Evolutionary conservation across 495 filamentous ascomycete species (phyloP), one percentile per base, ranked within the genome.

Genomic region (Aspergillus bridgeri): DNA sequence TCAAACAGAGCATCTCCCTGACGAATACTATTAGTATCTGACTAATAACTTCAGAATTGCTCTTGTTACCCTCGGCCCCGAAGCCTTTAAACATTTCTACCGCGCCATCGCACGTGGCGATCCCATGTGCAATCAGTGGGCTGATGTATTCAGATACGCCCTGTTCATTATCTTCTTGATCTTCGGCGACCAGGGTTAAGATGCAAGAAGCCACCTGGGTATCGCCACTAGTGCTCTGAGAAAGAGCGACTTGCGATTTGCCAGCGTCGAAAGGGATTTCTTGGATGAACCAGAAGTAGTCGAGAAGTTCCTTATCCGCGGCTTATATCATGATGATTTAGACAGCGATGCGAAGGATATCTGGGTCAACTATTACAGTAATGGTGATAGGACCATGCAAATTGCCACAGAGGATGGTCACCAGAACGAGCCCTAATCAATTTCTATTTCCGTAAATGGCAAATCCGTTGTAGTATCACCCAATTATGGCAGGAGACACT

Each of bases 271-370:
- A 18, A 47, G 21, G 17, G n/a, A 5, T 2, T 47, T 18, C 45
- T 47, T 13, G 6, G 45, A 47, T 23, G 44, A 46, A n/a, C 45
- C n/a, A 20, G 45, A 47, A 20, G 2, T 47, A 15, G 45, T 21
- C n/a, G 45, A 47, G 45, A 47, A 18, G 15, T 47, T 47, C 45
- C 45, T 47, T 47, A 47, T 47, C 45, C 45, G 45, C n/a, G 45
- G 45, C 45, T 21, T 47, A 18, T 23, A 47, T 47, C 45, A 47
- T 20, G 45, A 2, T 46, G 44, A 46, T 4, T 6, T 46, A 2
- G 44, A n/a, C 44, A 19, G 6, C 44, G 44, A 46, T 7, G 18
- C 44, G 21, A 46, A 8, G 8, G 19, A 46, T 22, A 46, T 46
- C 13, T 46, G 44, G 44, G 44, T 46, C 44, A 46, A 19, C 17